Evolutionary conservation across 2,329 filamentous ascomycete genomes (phyloP).

Genomic region (Colletotrichum noveboracense): DNA sequence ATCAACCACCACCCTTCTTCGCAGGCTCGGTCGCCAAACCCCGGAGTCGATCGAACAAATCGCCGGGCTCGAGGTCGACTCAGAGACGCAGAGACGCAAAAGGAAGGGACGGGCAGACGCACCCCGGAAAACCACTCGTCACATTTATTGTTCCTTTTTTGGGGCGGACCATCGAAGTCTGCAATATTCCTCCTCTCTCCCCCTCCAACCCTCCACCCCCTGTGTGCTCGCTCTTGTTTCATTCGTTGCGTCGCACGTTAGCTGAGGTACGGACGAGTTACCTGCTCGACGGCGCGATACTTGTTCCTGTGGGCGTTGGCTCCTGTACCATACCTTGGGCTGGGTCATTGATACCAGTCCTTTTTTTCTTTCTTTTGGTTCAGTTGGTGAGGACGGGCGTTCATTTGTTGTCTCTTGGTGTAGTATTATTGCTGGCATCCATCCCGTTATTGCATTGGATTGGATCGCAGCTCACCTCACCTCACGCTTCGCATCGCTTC

Average conservation of each 20-base stretch:
- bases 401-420: not conserved
- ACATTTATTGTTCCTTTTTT: not conserved
- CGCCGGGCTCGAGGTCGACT: not conserved
- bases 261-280: not conserved
- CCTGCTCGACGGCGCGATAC: too few relatives aligned
- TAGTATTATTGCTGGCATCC: not conserved
- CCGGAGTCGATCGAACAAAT: slow-evolving; percentile 11
- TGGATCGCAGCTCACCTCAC: not conserved
- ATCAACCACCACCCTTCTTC: not conserved
- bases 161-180: slow-evolving; percentile 10
- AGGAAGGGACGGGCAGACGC: slow-evolving; percentile 5
- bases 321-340: too few relatives aligned
- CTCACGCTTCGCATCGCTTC: not conserved
- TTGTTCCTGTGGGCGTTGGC: too few relatives aligned
- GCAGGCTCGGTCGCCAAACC: not conserved
- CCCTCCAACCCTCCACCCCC: not conserved
- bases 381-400: not conserved
- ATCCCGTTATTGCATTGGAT: not conserved
- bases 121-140: slow-evolving; percentile 18
- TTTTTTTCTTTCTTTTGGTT: too few relatives aligned
- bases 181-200: not conserved
- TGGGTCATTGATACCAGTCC: too few relatives aligned
- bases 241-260: not conserved
- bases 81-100: not conserved
- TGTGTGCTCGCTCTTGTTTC: not conserved